Base-by-base conservation (phyloP, 192 early-diverging fungal species). In the Linnemannia exigua region DNA sequence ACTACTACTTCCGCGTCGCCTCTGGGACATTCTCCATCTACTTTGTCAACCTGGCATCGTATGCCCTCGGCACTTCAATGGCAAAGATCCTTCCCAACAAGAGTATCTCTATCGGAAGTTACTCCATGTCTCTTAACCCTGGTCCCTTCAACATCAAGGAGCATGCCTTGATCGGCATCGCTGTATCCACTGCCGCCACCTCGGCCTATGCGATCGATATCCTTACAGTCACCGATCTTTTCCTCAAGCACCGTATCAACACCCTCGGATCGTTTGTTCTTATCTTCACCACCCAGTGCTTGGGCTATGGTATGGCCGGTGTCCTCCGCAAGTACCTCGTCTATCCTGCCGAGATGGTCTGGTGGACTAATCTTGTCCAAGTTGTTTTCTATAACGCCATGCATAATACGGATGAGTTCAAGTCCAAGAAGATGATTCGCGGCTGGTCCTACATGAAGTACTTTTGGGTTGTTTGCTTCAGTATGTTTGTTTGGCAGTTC, bases 271-370 rank as follows among this genome's bases (percentile, higher is more conserved):
- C 69, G 11, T 16, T 88, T 9, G 8, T 82, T 37, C 66, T 95
- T n/a, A 75, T 95, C 35, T 58, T 95, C 72, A 94, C 95, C 0
- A 96, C 96, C 1, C 88, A 88, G 74, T 71, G 90, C 36, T 33
- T 91, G 15, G 90, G 91, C 28, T 92, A 89, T 66, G 92, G 90
- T 58, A 82, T 98, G 84, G 94, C 97, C 11, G 97, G 97, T 70
- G 80, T 96, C 8, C 87, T 93, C 37, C 93, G 97, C 51, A 92
- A 50, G 95, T 93, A 87, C 86, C 97, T 47, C 1, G 96, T 98
- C 22, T 92, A 95, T 74, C 96, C 96, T 16, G 86, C 94, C 1
- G 89, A 92, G 7, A 97, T 97, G 96, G 88, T 96, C 50, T 99
- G 97, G 97, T 97, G 97, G 20, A 70, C 90, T 5, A 94, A 90